These are phyloP conservation scores for Starmera quercuum DNA, from an alignment of 805 yeast genomes.

Conservation along the genomic window DNA sequence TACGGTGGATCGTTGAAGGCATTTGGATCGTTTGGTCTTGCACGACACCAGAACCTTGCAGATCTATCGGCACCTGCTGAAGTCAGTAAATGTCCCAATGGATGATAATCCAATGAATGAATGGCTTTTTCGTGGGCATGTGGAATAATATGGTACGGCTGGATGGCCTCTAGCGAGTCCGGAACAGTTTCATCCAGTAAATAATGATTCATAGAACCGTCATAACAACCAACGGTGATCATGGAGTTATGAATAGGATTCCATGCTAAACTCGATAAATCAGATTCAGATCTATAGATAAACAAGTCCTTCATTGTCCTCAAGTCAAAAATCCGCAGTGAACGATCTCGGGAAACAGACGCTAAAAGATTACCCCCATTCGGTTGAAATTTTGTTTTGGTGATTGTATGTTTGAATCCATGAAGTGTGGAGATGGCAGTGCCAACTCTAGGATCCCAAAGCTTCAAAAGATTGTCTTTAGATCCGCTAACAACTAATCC, in stretches of 20 bases:
- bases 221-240: slow-evolving; percentile 80
- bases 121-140: slow-evolving; percentile 93
- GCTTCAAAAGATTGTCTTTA: slow-evolving; percentile 84
- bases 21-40: slow-evolving; percentile 82
- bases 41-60: slow-evolving; percentile 90
- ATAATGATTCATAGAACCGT: slow-evolving; percentile 81
- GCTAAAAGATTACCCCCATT: slow-evolving; percentile 69
- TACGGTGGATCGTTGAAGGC: slow-evolving; percentile 79
- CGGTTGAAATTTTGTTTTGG: slow-evolving; percentile 79
- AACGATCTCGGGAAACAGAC: slow-evolving; percentile 81
- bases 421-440: slow-evolving; percentile 72
- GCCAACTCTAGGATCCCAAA: slow-evolving; percentile 92
- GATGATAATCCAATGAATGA: slow-evolving; percentile 86
- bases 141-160: slow-evolving; percentile 60
- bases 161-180: slow-evolving; percentile 30
- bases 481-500: slow-evolving; percentile 91
- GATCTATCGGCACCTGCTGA: slow-evolving; percentile 93
- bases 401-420: slow-evolving; percentile 92
- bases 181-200: slow-evolving; percentile 38
- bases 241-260: slow-evolving; percentile 81
- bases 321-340: slow-evolving; percentile 81
- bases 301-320: slow-evolving; percentile 74
- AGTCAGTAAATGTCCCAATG: slow-evolving; percentile 84
- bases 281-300: slow-evolving; percentile 75
- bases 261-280: slow-evolving; percentile 83